Base-by-base conservation (phyloP, 768 basidiomycete genomes). In the Gloeophyllum trabeum region DNA sequence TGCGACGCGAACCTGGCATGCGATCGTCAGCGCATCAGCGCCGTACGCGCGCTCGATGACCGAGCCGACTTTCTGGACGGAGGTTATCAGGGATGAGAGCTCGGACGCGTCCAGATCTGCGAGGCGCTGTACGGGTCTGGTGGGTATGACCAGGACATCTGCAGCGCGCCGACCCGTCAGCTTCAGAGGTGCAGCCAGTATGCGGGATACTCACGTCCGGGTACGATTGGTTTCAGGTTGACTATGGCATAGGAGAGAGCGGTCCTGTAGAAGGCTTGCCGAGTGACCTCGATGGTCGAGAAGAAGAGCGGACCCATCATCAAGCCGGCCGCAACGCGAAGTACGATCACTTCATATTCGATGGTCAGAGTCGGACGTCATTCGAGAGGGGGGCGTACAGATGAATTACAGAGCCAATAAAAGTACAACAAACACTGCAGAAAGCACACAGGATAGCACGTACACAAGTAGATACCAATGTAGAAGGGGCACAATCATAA, bases 171-270 rank as follows among this genome's bases (percentile, higher is more conserved):
- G 37, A 19, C 14, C 35, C 22, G 24, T 36, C 24, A n/a, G n/a
- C n/a, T n/a, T n/a, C n/a, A n/a, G n/a, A n/a, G n/a, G n/a, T n/a
- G n/a, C 23, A 35, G 21, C 16, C 5, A 6, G 19, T 13, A 32
- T 7, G 4, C 18, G 24, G 22, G 16, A 39, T 21, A 21, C 28
- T 63, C 60, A 98, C 94, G 92, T 38, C 92, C 92, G 30, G 91
- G 90, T 6, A 93, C 78, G 49, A 96, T 80, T 1, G 93, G 94
- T 52, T 91, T 96, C 46, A 96, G 75, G 57, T 98, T 98, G 36
- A 97, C 93, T 47, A 96, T 82, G 1, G 87, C 94, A 59, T 74
- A 85, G 0, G 84, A 76, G 10, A 84, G 68, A 1, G 75, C 50
- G 3, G 76, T 71, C 20, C 76, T 71, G 53, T 83, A 81, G 60